Percentiles rank a stretch among this genome's conserved stretches.
Conservation (phyloP, 495 filamentous ascomycete genomes). For the Darksidea phi region DNA sequence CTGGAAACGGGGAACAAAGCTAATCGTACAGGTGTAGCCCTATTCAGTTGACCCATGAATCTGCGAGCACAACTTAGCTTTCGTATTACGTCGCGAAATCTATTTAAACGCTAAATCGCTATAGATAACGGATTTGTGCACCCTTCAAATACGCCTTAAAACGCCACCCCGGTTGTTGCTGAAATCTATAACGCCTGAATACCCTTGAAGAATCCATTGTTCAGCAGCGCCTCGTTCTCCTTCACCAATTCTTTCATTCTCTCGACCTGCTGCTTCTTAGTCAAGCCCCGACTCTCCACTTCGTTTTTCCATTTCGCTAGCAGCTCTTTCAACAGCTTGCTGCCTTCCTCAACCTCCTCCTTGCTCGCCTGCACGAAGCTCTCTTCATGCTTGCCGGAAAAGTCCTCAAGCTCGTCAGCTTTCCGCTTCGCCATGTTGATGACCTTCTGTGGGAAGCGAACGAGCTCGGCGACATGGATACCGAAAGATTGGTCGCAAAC, state of each 20-base stretch:
- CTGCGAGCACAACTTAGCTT: too few species aligned
- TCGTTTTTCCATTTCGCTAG: constrained; percentile 85
- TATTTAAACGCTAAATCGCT: too few species aligned
- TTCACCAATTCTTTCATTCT: constrained; percentile 77
- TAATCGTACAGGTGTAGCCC: too few species aligned
- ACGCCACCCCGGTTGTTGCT: too few species aligned
- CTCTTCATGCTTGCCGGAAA: constrained; percentile 70
- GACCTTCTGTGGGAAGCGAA: constrained; percentile 96
- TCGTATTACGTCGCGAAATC: too few species aligned
- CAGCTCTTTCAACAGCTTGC: constrained; percentile 77
- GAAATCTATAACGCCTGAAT: constrained; percentile 67
- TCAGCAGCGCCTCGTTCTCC: constrained; percentile 65
- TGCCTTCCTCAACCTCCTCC: constrained; percentile 90
- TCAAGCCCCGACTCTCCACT: constrained; percentile 65
- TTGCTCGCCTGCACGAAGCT: constrained; percentile 61
- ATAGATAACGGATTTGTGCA: too few species aligned
- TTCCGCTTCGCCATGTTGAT: constrained; percentile 98
- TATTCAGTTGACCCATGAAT: too few species aligned
- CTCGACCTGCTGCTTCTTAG: constrained; percentile 72
- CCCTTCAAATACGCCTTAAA: too few species aligned
- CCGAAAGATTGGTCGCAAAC: constrained; percentile 97
- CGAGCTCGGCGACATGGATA: constrained; percentile 96
- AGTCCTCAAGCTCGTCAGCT: constrained; percentile 97
- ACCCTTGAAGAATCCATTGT: constrained; percentile 87
- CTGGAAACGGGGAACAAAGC: neutral